Evolutionary conservation across 805 yeast species (phyloP).

Genomic region (Metahyphopichia silvanorum): DNA sequence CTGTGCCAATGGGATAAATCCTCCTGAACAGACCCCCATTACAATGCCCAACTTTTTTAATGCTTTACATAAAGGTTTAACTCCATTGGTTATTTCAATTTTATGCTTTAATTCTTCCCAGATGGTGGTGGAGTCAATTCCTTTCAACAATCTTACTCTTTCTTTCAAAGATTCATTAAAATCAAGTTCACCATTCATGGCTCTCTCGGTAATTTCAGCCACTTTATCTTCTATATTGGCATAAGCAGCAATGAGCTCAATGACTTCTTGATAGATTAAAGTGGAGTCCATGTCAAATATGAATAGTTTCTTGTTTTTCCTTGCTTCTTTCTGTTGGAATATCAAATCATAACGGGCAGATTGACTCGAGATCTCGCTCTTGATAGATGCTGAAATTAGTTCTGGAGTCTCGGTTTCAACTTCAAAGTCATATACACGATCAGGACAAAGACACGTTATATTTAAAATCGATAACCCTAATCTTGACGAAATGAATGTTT

Average conservation of each 20-base stretch:
- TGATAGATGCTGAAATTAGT: conserved; percentile 7
- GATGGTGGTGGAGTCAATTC: conserved; percentile 66
- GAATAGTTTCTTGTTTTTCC: conserved; percentile 51
- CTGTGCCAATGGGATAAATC: conserved; percentile 85
- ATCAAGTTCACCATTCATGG: conserved; percentile 97
- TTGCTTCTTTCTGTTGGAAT: conserved; percentile 20
- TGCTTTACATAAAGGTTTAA: conserved; percentile 60
- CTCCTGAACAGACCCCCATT: conserved; percentile 91
- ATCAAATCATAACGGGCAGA: conserved; percentile 25
- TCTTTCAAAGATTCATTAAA: conserved; percentile 75
- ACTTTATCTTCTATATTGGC: conserved; percentile 90
- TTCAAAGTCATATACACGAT: conserved; percentile 11
- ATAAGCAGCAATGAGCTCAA: conserved; percentile 90
- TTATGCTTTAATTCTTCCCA: conserved; percentile 77
- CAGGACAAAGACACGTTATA: neutral
- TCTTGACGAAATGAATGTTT: conserved; percentile 14
- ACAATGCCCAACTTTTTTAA: conserved; percentile 61
- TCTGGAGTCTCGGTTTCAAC: conserved; percentile 12
- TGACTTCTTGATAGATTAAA: conserved; percentile 91
- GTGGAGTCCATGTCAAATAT: conserved; percentile 99
- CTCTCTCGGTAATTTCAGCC: conserved; percentile 82
- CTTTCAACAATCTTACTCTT: conserved; percentile 78
- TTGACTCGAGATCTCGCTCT: conserved; percentile 1
- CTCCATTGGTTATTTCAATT: conserved; percentile 82
- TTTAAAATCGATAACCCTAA: neutral